Evolutionary conservation across 1,284 basidiomycete species (phyloP).

Genomic region (Entoloma clypeatum): DNA sequence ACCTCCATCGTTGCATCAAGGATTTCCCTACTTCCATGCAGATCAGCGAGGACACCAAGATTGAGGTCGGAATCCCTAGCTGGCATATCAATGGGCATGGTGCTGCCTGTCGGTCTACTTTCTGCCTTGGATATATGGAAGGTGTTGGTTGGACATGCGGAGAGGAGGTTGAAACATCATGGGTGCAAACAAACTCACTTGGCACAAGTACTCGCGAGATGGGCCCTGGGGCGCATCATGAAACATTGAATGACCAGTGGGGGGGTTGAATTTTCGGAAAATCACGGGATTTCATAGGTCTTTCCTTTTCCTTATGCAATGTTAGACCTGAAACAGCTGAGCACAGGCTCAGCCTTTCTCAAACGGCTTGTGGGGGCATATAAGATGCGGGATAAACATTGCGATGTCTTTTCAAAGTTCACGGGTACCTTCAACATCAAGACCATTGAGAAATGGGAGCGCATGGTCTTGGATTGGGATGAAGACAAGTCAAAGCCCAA

Average conservation of each 20-base stretch:
- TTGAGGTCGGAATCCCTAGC: conserved; percentile 17
- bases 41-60: conserved; percentile 2
- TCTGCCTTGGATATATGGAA: conserved; percentile 12
- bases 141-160: conserved; percentile 19
- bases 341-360: conserved; percentile 8
- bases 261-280: conserved; percentile 20
- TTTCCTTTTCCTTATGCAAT: no score
- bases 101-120: conserved; percentile 13
- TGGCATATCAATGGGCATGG: conserved; percentile 24
- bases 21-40: conserved; percentile 15
- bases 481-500: conserved; percentile 2
- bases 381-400: conserved; percentile 14
- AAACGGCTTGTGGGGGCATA: conserved; percentile 15
- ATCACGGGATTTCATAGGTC: conserved; percentile 18
- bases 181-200: conserved; percentile 19
- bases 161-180: conserved; percentile 19
- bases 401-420: conserved; percentile 10
- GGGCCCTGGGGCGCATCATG: conserved; percentile 18
- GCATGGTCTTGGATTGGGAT: conserved; percentile 1
- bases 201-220: conserved; percentile 21
- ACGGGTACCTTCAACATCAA: conserved; percentile 8
- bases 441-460: conserved; percentile 1
- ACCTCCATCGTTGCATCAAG: conserved; percentile 15
- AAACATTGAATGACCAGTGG: conserved; percentile 22
- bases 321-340: no score